A percentile compares a stretch with the other conserved stretches of the same genome.
Evolutionary conservation across 148 eudicot genomes (phyloP).

Genomic region (Persicaria maculosa): DNA sequence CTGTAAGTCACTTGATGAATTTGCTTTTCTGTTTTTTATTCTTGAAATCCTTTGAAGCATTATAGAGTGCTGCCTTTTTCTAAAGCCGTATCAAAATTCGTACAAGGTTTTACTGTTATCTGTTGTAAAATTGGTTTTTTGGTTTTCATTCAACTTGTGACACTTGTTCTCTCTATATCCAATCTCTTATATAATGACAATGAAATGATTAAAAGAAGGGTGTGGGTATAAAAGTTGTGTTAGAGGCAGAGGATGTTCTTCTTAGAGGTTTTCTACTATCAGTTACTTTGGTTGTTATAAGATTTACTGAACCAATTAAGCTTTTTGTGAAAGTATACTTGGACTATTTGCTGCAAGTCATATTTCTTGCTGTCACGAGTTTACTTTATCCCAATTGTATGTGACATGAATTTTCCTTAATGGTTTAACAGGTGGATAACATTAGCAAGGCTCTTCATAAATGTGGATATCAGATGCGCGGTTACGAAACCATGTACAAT

Average conservation of each 20-base stretch:
- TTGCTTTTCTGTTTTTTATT: background rate
- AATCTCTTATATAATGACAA: too few species aligned
- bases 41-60: background rate
- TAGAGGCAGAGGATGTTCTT: background rate
- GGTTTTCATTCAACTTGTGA: background rate
- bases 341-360: background rate
- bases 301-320: background rate
- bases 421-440: conserved; percentile 60
- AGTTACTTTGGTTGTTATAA: background rate
- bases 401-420: background rate
- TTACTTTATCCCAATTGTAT: background rate
- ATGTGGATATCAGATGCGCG: conserved; percentile 99
- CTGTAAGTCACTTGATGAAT: conserved; percentile 44
- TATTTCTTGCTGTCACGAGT: background rate
- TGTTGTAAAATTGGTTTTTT: background rate
- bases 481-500: conserved; percentile 96
- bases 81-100: background rate
- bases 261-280: background rate
- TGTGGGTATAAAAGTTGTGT: background rate
- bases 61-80: background rate
- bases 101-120: background rate
- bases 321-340: background rate
- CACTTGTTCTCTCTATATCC: too few species aligned
- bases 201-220: background rate
- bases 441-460: conserved; percentile 96